phyloP scores from a whole-genome alignment of 2,329 filamentous ascomycete genomes.

The Sarocladium brachiariae region DNA sequence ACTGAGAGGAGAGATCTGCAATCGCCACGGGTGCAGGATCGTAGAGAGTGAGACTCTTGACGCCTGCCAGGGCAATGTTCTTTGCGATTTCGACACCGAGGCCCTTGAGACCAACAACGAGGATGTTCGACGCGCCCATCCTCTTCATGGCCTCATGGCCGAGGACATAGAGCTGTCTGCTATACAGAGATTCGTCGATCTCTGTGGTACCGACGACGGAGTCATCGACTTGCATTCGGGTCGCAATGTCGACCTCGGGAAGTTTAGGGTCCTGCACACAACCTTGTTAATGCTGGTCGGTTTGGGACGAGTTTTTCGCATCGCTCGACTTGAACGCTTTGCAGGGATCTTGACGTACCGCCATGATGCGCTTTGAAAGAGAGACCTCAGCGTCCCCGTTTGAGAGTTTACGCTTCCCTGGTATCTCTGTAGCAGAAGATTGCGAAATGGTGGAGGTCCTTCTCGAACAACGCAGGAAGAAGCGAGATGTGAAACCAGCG shows the following conservation, averaged over 20 bases:
- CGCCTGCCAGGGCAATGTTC: slow-evolving; percentile 94
- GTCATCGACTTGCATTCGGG: slow-evolving; percentile 59
- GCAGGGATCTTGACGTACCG: slow-evolving; percentile 38
- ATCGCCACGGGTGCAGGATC: slow-evolving; percentile 81
- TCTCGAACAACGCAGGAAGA: not conserved
- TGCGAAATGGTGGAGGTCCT: slow-evolving; percentile 28
- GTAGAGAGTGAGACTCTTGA: slow-evolving; percentile 92
- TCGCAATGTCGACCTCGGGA: slow-evolving; percentile 55
- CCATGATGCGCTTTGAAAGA: slow-evolving; percentile 51
- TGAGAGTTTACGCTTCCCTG: slow-evolving; percentile 63
- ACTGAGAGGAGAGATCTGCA: slow-evolving; percentile 90
- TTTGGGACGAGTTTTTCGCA: too few species aligned
- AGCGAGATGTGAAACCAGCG: slow-evolving; percentile 1
- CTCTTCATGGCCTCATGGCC: slow-evolving; percentile 92
- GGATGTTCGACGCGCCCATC: slow-evolving; percentile 92
- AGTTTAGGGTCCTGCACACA: slow-evolving; percentile 41
- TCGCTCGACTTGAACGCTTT: not conserved
- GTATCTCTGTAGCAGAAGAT: slow-evolving; percentile 35
- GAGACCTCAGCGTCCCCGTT: slow-evolving; percentile 50
- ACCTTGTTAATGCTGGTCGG: too few species aligned
- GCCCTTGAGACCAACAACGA: slow-evolving; percentile 86
- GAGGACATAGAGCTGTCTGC: slow-evolving; percentile 64
- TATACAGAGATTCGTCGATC: slow-evolving; percentile 69
- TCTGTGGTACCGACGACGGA: slow-evolving; percentile 48
- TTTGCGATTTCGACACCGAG: slow-evolving; percentile 97